A percentile compares a stretch with the other conserved stretches of the same genome.
Evolutionary conservation across 345 rosid species (phyloP).

Genomic region (Melaleuca alternifolia): DNA sequence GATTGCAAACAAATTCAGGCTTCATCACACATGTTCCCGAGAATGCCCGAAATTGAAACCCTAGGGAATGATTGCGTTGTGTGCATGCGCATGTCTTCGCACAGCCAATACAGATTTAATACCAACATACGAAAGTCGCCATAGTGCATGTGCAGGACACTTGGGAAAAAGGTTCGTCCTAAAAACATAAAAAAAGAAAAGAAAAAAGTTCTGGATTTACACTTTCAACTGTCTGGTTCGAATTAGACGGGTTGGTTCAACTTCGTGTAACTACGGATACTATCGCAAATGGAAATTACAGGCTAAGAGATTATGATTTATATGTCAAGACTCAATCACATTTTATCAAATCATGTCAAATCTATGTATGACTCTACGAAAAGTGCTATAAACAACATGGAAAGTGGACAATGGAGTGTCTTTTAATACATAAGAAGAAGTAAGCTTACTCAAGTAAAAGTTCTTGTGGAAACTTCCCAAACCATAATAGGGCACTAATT

Average conservation of each 20-base stretch:
- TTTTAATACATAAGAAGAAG: not conserved
- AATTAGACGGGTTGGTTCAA: not conserved
- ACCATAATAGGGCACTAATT: not conserved
- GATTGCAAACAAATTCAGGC: not conserved
- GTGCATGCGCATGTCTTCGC: not conserved
- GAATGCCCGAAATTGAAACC: not conserved
- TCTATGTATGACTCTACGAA: not conserved
- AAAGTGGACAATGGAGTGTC: not conserved
- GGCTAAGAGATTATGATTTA: not conserved
- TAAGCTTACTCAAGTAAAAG: not conserved
- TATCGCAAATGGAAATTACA: not conserved
- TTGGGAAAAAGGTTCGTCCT: not conserved
- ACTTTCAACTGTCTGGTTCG: not conserved
- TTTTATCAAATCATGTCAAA: not conserved
- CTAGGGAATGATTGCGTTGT: not conserved
- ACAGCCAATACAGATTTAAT: not conserved
- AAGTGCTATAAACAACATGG: accelerated
- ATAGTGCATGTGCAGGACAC: not conserved
- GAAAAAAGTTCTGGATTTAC: not conserved
- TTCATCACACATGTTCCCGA: not conserved
- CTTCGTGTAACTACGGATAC: not conserved
- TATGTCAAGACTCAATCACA: not conserved
- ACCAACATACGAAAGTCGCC: not conserved
- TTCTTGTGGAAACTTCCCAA: not conserved
- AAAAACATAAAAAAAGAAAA: not conserved